A percentile compares a stretch with the other conserved stretches of the same genome.
Conservation (phyloP, 306 rosid genomes). For the Cucumis cinereus region DNA sequence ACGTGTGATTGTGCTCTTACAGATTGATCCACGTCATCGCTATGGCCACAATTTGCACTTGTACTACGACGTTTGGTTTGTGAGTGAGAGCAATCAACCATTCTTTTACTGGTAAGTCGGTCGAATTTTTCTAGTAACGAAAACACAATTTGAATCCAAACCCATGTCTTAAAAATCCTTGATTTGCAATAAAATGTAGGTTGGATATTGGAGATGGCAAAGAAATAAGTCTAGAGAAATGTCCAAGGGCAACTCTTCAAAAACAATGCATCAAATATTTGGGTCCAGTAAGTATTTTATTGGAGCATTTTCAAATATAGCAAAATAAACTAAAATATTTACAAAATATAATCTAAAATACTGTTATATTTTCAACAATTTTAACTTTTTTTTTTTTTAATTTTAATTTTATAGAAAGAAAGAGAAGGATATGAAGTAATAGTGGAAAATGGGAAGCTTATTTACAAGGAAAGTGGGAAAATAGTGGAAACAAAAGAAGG, state of each 20-base stretch:
- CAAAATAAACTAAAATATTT: too few relatives aligned
- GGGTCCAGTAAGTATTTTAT: conserved; percentile 86
- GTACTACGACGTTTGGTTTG: conserved; percentile 72
- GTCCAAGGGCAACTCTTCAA: conserved; percentile 48
- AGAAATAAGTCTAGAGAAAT: conserved; percentile 54
- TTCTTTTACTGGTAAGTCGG: conserved; percentile 71
- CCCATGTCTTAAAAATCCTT: not conserved
- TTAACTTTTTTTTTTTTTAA: too few relatives aligned
- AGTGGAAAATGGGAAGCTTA: conserved; percentile 53
- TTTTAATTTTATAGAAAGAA: conserved; percentile 37
- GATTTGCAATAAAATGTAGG: conserved; percentile 31
- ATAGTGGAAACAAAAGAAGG: conserved; percentile 43
- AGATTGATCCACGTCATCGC: conserved; percentile 96
- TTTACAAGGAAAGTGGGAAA: conserved; percentile 31
- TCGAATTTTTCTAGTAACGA: too few relatives aligned
- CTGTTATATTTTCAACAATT: too few relatives aligned
- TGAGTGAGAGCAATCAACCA: conserved; percentile 71
- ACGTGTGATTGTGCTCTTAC: not conserved
- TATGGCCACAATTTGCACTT: conserved; percentile 88
- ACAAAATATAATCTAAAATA: too few relatives aligned
- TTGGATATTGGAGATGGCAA: conserved; percentile 83
- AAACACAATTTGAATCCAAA: not conserved
- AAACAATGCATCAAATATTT: conserved; percentile 78
- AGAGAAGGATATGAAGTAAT: conserved; percentile 67
- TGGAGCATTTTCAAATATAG: too few relatives aligned